These are phyloP conservation scores for Metarhizium sp. DNA, from an alignment of 2,329 filamentous ascomycete genomes.

Conservation along the genomic window DNA sequence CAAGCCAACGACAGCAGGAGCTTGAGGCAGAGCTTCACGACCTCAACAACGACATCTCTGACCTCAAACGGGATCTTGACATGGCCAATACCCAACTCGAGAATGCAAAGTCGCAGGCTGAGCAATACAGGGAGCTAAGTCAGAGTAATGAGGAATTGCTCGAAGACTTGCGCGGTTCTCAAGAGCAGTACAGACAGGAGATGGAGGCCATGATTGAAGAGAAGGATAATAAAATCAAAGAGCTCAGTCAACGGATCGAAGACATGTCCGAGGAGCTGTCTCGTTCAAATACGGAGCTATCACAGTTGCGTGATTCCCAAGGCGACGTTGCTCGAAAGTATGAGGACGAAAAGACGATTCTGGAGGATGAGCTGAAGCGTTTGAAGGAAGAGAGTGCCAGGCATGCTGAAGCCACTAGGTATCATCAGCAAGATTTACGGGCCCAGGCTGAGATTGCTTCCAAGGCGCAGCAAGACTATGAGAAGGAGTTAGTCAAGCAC, in stretches of 20 bases:
- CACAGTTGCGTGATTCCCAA: conserved; percentile 68
- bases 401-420: conserved; percentile 68
- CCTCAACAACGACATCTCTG: conserved; percentile 70
- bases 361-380: conserved; percentile 70
- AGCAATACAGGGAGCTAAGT: conserved; percentile 83
- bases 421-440: conserved; percentile 84
- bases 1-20: conserved; percentile 37
- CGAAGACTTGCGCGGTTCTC: conserved; percentile 65
- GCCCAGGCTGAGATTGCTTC: conserved; percentile 89
- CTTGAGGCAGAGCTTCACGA: conserved; percentile 63
- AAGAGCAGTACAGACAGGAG: conserved; percentile 82
- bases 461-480: conserved; percentile 90
- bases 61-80: conserved; percentile 81
- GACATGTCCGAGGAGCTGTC: conserved; percentile 77
- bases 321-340: conserved; percentile 61
- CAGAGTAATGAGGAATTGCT: conserved; percentile 82
- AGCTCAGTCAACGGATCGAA: conserved; percentile 74
- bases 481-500: conserved; percentile 88
- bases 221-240: conserved; percentile 70
- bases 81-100: conserved; percentile 72
- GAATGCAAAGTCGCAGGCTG: conserved; percentile 68
- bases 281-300: conserved; percentile 73
- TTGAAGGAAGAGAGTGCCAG: conserved; percentile 78
- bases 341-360: conserved; percentile 71
- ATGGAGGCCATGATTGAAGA: conserved; percentile 66